Percentiles rank a stretch among this genome's conserved stretches.
Conservation (phyloP, 2,329 filamentous ascomycete species). For the Laburnicola sp. region DNA sequence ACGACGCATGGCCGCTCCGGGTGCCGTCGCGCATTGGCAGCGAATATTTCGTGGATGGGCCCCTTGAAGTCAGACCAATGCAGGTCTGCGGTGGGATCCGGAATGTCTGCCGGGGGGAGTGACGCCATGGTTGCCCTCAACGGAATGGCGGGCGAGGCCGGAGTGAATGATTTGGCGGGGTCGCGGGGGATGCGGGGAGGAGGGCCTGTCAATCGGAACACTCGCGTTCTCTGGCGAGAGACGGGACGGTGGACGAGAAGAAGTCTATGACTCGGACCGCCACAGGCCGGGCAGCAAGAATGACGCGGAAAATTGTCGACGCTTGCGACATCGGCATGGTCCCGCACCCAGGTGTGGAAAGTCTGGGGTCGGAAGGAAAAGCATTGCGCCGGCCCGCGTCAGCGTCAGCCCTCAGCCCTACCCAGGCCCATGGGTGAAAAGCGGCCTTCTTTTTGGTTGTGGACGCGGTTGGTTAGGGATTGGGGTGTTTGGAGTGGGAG, state of each 20-base stretch:
- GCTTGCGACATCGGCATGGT: constrained; percentile 38
- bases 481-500: too few relatives aligned
- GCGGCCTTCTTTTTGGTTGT: too few relatives aligned
- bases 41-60: constrained; percentile 72
- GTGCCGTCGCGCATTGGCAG: constrained; percentile 65
- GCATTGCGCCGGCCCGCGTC: constrained; percentile 3
- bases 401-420: constrained; percentile 32
- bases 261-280: constrained; percentile 7
- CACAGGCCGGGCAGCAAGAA: neutral
- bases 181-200: constrained; percentile 7
- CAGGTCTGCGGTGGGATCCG: constrained; percentile 69
- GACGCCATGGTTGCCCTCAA: constrained; percentile 36
- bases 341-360: constrained; percentile 21
- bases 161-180: constrained; percentile 18
- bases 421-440: too few relatives aligned
- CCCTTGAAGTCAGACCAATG: constrained; percentile 68
- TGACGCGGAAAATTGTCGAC: constrained; percentile 28
- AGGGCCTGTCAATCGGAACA: too few relatives aligned
- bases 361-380: constrained; percentile 13
- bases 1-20: constrained; percentile 71
- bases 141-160: constrained; percentile 16
- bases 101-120: constrained; percentile 45
- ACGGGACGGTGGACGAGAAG: too few relatives aligned
- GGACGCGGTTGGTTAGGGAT: too few relatives aligned
- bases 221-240: too few relatives aligned